Evolutionary conservation across 2,329 filamentous ascomycete species (phyloP).

Genomic region (Nemania sp.): DNA sequence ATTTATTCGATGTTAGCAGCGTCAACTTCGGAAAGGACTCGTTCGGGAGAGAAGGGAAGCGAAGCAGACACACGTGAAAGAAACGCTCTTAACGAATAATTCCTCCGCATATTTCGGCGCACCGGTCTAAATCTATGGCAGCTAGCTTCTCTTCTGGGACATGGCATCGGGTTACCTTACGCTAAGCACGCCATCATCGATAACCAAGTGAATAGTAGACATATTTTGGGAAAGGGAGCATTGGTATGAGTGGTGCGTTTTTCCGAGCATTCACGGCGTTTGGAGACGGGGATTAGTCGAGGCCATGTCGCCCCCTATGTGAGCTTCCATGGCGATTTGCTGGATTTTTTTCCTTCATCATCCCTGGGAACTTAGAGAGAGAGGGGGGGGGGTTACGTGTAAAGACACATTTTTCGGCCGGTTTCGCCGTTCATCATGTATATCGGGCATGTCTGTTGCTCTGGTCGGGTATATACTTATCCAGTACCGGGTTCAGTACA

Average conservation of each 20-base stretch:
- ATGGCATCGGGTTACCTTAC: slow-evolving; percentile 11
- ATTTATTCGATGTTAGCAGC: slow-evolving; percentile 73
- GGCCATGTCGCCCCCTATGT: slow-evolving; percentile 13
- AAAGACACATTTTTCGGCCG: too few species aligned
- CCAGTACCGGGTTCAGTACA: neutral
- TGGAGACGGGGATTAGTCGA: slow-evolving; percentile 12
- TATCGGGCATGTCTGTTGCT: neutral
- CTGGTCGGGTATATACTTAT: slow-evolving; percentile 1
- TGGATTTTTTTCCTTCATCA: slow-evolving; percentile 8
- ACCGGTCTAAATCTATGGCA: slow-evolving; percentile 22
- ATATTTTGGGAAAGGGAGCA: slow-evolving; percentile 24
- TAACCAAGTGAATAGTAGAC: slow-evolving; percentile 16
- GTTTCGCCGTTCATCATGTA: slow-evolving; percentile 15
- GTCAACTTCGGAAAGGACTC: slow-evolving; percentile 65
- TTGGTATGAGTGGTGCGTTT: slow-evolving; percentile 8
- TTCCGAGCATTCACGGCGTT: slow-evolving; percentile 26
- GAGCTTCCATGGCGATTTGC: slow-evolving; percentile 18
- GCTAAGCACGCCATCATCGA: slow-evolving; percentile 12
- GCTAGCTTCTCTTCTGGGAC: slow-evolving; percentile 18
- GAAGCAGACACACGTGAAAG: slow-evolving; percentile 51
- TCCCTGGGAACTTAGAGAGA: too few species aligned
- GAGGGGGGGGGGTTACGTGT: too few species aligned
- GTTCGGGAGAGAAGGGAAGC: slow-evolving; percentile 53
- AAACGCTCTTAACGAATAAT: slow-evolving; percentile 2
- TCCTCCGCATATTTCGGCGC: slow-evolving; percentile 22